Base-by-base conservation (phyloP, 345 rosid species). In the Bruguiera sexangula region DNA sequence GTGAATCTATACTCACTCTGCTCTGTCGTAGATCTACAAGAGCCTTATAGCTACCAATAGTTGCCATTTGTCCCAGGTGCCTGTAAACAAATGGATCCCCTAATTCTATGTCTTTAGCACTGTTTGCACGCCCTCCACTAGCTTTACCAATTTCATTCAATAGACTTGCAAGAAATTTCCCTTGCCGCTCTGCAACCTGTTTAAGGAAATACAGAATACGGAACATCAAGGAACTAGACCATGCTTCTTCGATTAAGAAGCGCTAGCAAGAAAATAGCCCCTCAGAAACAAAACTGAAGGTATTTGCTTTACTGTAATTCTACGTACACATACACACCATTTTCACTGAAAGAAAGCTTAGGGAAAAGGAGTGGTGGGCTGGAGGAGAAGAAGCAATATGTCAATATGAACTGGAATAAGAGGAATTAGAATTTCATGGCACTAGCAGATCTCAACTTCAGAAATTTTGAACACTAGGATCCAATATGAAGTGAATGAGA, bases 51-150 rank as follows among this genome's bases (percentile, higher is more conserved):
- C 97, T 81, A 66, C 99, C 99, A 31, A 95, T 61, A 0, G 96
- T 89, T 68, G 97, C 96, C 99, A 95, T 95, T 86, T 97, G 90
- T 72, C 97, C 99, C 4, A 95, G 80, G 80, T 95, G 96, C 85
- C 75, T 88, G 83, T 92, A 95, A 72, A 87, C 93, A 78, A 95
- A 95, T 8, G 88, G 89, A 9, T 50, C 85, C 69, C 92, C 99
- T 60, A 87, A 76, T 15, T 79, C 88, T 1, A 86, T 65, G 73
- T 87, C 89, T 64, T 69, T 81, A 21, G 82, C 84, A 50, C 85
- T 69, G 73, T 88, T 76, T 60, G 93, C 96, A 51, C 71, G 83
- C 63, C 96, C 99, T 80, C 96, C 96, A 21, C 88, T 88, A 56
- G 80, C 89, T 84, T 82, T 84, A 13, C 84, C 87, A 6, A 95